These are phyloP conservation scores for Herpetospermum pedunculosum DNA, from an alignment of 306 rosid species.

Conservation along the genomic window DNA sequence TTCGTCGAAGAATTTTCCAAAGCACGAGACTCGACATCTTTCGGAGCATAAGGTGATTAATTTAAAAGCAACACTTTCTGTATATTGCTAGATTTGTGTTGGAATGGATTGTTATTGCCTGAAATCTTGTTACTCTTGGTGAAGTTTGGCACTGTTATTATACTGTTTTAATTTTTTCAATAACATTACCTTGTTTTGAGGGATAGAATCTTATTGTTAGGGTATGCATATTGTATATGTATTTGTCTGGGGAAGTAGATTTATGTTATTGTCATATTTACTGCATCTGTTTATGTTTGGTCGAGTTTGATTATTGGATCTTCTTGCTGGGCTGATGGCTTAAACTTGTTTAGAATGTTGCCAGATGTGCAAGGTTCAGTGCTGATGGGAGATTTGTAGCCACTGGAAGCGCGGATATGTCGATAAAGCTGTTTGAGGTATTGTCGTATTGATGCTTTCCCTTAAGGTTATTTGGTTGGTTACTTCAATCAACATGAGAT, in stretches of 20 bases:
- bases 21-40: conserved; percentile 85
- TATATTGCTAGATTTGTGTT: background rate
- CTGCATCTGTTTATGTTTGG: background rate
- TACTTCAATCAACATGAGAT: conserved; percentile 7
- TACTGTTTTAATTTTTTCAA: no score
- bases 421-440: conserved; percentile 92
- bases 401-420: conserved; percentile 86
- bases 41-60: conserved; percentile 79
- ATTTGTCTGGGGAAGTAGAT: background rate
- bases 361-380: conserved; percentile 91
- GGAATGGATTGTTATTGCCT: background rate
- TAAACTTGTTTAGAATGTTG: conserved; percentile 69
- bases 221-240: background rate
- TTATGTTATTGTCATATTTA: background rate
- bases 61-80: background rate
- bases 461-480: background rate
- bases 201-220: background rate
- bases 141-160: background rate
- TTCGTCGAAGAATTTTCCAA: conserved; percentile 59
- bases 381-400: conserved; percentile 83
- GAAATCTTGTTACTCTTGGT: background rate
- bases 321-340: conserved; percentile 24
- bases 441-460: conserved; percentile 46
- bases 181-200: background rate
- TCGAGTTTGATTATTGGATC: background rate